Evolutionary conservation across 805 yeast genomes (phyloP), one percentile per base, ranked within the genome.

Genomic region (Metschnikowia noctiluminum): DNA sequence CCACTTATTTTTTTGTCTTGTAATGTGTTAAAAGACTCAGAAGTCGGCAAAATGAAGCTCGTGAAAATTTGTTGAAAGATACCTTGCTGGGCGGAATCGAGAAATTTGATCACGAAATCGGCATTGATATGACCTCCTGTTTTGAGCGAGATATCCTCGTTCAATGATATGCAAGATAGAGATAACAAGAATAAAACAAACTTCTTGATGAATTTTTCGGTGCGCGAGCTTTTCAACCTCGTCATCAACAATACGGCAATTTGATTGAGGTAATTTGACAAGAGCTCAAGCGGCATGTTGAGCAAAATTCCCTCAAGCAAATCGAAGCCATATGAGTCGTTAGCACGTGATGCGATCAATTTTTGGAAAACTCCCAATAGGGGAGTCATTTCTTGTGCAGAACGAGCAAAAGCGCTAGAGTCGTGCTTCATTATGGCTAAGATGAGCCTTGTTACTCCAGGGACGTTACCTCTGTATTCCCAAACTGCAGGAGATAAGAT

Each of bases 331-430:
- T 81, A 78, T 35, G 69, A 69, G 59, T 94, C 98, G 59, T 89
- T 85, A 13, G 82, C 77, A 56, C 85, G 87, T 0, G 97, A 89
- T 0, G 97, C 82, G 44, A 94, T 81, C 55, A 94, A 73, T 64
- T 91, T 89, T 70, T 95, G 99, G 74, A 89, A 95, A n/a, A 94
- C 96, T 36, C 99, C 99, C 37, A 94, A 72, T 30, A 94, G 79
- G 3, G 97, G 96, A 34, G 87, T 79, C 38, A 89, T 64, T 59
- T 55, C 73, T 28, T 60, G 62, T 7, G 54, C 68, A 21, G 60
- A 60, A 15, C 60, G 55, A 4, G 69, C 66, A 53, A 79, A 78
- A 1, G 66, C 60, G 2, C 60, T 42, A 2, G 79, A 71, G 43
- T 76, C 77, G 40, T 78, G 81, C 40, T 66, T 66, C 32, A 86